Base-by-base conservation (phyloP, 345 rosid species). In the Odontarrhena argentea region DNA sequence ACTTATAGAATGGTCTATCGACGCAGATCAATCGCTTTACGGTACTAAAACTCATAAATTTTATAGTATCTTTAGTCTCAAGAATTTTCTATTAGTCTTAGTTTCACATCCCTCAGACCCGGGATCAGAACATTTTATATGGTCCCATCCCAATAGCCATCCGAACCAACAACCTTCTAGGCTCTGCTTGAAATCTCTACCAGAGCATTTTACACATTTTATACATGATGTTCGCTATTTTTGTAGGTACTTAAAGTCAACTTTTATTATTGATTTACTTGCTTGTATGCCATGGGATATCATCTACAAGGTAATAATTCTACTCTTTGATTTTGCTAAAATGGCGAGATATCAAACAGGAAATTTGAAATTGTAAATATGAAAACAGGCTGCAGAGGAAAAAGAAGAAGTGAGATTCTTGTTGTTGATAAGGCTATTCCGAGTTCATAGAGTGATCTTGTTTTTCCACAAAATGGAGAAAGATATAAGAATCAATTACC, bases 201-300 rank as follows among this genome's bases (percentile, higher is more conserved):
- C 22, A 18, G 0, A 18, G 22, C 22, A 18, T 18, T 18, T 18
- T 18, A 18, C 22, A 18, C 36, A 32, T 32, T 5, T 32, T 32
- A 1, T 41, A 18, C 50, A 52, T 32, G 3, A 43, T 32, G 4
- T 43, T 5, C 45, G 10, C 30, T 1, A 6, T 7, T 49, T 38
- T 12, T 52, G 1, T 18, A 91, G 98, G 77, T 92, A 89, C 78
- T 64, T 92, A 71, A 92, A 80, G 54, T 89, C 98, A 7, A 68
- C 86, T 7, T 92, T 92, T 36, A 50, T 67, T 3, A 67, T 87
- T 55, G 96, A 92, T 68, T 28, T 87, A 11, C 80, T 89, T 7
- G 88, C 91, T 35, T 89, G 95, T 59, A 53, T 87, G 51, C 96
- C 98, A 13, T 92, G 95, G 98, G 98, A 92, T 84, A 69, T 70